phyloP scores from a whole-genome alignment of 768 basidiomycete genomes.

The Boletus sensibilis region DNA sequence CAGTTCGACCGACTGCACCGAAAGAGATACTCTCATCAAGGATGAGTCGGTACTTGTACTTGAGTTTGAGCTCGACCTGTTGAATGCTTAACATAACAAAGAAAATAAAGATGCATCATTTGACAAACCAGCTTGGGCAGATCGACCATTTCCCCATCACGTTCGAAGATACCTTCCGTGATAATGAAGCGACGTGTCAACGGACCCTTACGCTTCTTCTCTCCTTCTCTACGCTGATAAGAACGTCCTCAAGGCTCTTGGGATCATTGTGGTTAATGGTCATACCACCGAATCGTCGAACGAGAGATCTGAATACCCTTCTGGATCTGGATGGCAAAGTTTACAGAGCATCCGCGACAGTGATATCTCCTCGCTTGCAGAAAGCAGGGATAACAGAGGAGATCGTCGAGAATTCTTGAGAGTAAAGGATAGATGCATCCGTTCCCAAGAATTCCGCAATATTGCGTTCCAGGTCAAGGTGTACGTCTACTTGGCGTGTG shows the following conservation, averaged over 20 bases:
- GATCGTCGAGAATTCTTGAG: conserved; percentile 89
- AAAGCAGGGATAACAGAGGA: conserved; percentile 96
- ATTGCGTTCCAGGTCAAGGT: conserved; percentile 83
- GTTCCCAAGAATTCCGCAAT: conserved; percentile 90
- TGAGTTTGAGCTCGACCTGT: conserved; percentile 90
- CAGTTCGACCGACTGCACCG: conserved; percentile 88
- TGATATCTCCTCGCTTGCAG: conserved; percentile 95
- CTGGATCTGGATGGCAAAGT: conserved; percentile 94
- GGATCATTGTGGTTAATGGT: conserved; percentile 97
- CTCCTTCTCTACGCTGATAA: conserved; percentile 84
- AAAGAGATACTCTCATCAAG: conserved; percentile 95
- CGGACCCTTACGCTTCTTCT: conserved; percentile 74
- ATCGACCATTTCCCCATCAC: conserved; percentile 90
- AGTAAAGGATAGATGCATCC: conserved; percentile 87
- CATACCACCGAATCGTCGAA: conserved; percentile 90
- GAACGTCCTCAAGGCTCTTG: conserved; percentile 84
- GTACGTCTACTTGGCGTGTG: conserved; percentile 64
- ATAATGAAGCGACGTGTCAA: conserved; percentile 93
- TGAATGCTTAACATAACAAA: background rate
- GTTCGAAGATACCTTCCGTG: conserved; percentile 96
- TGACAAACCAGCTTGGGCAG: conserved; percentile 82
- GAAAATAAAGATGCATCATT: background rate
- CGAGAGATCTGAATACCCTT: conserved; percentile 93
- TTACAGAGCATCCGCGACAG: conserved; percentile 97
- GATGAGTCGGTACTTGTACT: conserved; percentile 94